These are phyloP conservation scores for Ilyonectria destructans DNA, from an alignment of 2,329 filamentous ascomycete species.

Conservation along the genomic window DNA sequence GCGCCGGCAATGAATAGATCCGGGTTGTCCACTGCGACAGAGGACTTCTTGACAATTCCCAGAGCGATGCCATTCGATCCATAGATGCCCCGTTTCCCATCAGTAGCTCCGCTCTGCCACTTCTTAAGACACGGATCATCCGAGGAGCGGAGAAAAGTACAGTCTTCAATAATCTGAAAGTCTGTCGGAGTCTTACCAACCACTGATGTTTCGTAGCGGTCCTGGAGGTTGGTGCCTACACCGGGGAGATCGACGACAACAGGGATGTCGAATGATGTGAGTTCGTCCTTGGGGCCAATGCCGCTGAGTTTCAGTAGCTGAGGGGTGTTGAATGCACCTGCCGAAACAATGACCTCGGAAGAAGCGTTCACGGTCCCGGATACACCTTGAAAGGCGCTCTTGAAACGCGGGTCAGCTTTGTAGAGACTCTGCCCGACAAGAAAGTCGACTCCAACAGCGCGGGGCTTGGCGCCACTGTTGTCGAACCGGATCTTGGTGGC, in stretches of 20 bases:
- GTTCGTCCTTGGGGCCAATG: conserved; percentile 44
- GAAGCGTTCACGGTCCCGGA: conserved; percentile 36
- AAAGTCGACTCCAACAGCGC: conserved; percentile 54
- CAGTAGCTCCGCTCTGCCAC: conserved; percentile 32
- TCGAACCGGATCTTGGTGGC: conserved; percentile 58
- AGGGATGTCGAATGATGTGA: conserved; percentile 52
- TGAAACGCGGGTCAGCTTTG: conserved; percentile 44
- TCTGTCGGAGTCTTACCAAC: conserved; percentile 40
- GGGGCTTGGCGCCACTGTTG: conserved; percentile 46
- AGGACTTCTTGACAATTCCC: conserved; percentile 57
- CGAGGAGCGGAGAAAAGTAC: conserved; percentile 37
- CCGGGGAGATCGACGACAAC: conserved; percentile 62
- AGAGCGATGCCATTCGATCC: conserved; percentile 68
- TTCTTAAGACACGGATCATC: conserved; percentile 41
- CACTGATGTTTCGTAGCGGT: conserved; percentile 62
- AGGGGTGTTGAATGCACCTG: conserved; percentile 66
- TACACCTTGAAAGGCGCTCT: neutral
- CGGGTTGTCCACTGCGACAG: conserved; percentile 60
- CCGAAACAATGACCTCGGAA: conserved; percentile 63
- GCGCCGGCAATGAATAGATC: conserved; percentile 71
- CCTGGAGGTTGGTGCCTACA: conserved; percentile 73
- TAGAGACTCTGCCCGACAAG: conserved; percentile 48
- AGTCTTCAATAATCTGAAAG: conserved; percentile 39
- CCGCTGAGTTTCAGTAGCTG: conserved; percentile 68
- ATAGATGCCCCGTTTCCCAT: conserved; percentile 50